These are phyloP conservation scores for Phytophthora rubi DNA, from an alignment of 352 stramenopile species.

Conservation along the genomic window DNA sequence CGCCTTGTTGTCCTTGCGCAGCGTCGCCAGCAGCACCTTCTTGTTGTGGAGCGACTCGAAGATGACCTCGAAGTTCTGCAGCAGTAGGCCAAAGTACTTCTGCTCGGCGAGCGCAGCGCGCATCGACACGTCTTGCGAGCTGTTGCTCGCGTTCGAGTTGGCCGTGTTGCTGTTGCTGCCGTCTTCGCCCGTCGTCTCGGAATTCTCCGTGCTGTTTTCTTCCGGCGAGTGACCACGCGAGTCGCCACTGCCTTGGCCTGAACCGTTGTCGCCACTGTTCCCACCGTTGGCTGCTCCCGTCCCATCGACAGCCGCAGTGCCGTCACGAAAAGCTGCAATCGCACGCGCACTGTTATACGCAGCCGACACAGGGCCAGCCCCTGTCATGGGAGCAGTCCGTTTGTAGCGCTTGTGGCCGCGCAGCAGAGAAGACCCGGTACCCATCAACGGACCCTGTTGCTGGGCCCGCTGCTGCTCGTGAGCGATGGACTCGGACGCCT, in stretches of 20 bases:
- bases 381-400: constrained; percentile 43
- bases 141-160: constrained; percentile 59
- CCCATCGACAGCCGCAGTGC: constrained; percentile 17
- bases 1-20: constrained; percentile 72
- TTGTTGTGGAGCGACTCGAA: constrained; percentile 88
- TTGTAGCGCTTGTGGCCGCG: constrained; percentile 75
- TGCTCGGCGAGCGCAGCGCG: constrained; percentile 74
- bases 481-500: constrained; percentile 55
- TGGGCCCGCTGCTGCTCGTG: constrained; percentile 43
- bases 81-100: constrained; percentile 80
- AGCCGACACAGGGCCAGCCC: constrained; percentile 16
- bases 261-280: constrained; percentile 24
- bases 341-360: constrained; percentile 36
- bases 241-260: constrained; percentile 27
- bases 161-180: constrained; percentile 53
- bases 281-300: constrained; percentile 9
- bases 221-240: constrained; percentile 46
- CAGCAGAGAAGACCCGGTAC: constrained; percentile 35
- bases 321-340: constrained; percentile 35
- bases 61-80: constrained; percentile 87
- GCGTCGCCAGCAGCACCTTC: constrained; percentile 74
- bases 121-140: constrained; percentile 49
- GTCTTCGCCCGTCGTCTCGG: constrained; percentile 82
- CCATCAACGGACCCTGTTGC: constrained; percentile 36
- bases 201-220: constrained; percentile 74